Base-by-base conservation (phyloP, 176 grass and related monocot genomes). In the Cocos nucifera region DNA sequence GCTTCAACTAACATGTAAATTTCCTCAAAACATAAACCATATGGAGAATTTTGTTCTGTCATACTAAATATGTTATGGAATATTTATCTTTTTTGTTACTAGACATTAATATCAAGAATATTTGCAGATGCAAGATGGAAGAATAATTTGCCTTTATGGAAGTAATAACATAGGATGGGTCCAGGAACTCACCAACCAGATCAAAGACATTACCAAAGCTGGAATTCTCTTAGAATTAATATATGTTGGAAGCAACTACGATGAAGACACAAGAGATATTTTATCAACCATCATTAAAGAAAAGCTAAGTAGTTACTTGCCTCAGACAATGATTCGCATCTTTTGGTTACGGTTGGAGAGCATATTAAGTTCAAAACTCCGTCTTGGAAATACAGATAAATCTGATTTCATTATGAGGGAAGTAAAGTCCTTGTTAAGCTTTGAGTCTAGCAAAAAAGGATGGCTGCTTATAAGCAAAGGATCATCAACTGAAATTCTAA, bases 271-370 rank as follows among this genome's bases (percentile, higher is more conserved):
- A 26, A 59, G 20, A 19, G 44, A 59, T 15, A 60, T 57, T 19
- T 44, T 71, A 49, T 15, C 22, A 60, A 71, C 39, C 44, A 7
- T 71, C 39, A 51, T 50, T 16, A 55, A 52, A 10, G 68, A 71
- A 49, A 51, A 71, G n/a, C 20, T 71, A 18, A 59, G 68, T 5
- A 71, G 56, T 0, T 71, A 27, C 56, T 51, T 71, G 68, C 27
- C 68, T 9, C 48, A 26, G 18, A 57, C 22, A 60, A 49, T 51
- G 17, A 71, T 28, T 27, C 15, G 44, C 10, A 71, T 71, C 21
- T 71, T 71, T 28, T 71, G 68, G 68, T 51, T 59, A 56, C 56
- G 68, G 15, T 59, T 71, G 23, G 23, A 71, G 16, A 71, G 56
- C 68, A 71, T 71, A 56, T 16, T n/a, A 51, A 51, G 68, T 71